Base-by-base conservation (phyloP, 371 early-diverging fungal genomes). In the Mycotypha africana region DNA sequence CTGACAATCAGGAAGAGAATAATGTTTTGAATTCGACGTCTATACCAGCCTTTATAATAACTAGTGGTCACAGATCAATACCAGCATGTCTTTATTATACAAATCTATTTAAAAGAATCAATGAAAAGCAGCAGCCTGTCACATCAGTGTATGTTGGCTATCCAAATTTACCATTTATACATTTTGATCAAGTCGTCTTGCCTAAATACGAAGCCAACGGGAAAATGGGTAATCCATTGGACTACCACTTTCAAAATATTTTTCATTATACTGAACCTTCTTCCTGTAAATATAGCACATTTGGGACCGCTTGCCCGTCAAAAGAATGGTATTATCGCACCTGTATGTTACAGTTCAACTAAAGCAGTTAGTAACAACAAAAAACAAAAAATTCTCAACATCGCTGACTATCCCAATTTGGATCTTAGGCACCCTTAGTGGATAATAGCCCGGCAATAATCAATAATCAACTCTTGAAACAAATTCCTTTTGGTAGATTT, bases 191-290 rank as follows among this genome's bases (percentile, higher is more conserved):
- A 38, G 73, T 72, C 1, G 45, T 68, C 3, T 28, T 72, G 7
- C 66, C 68, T 22, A 66, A 61, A 47, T 63, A 72, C 40, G 69
- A 68, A 53, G 69, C 67, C 22, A 62, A 68, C 43, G 50, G 49
- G 17, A 72, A 68, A 53, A 51, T 72, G 42, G 73, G 66, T 60
- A 56, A 28, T 28, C 11, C 28, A 28, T 28, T 28, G n/a, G n/a
- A n/a, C n/a, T n/a, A n/a, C n/a, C n/a, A n/a, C n/a, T n/a, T n/a
- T n/a, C n/a, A n/a, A 39, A 8, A 32, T 53, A 24, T 35, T 25
- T 19, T 16, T 10, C 19, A 24, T n/a, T 32, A 14, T 23, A n/a
- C n/a, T 28, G 4, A 39, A 68, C 64, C 70, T 16, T 57, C 60
- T 24, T 45, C n/a, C n/a, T n/a, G n/a, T n/a, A n/a, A n/a, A n/a